Percentiles rank a stretch among this genome's conserved stretches.
These are phyloP conservation scores for Cryphonectria radicalis DNA, from an alignment of 2,329 filamentous ascomycete genomes.

Conservation along the genomic window DNA sequence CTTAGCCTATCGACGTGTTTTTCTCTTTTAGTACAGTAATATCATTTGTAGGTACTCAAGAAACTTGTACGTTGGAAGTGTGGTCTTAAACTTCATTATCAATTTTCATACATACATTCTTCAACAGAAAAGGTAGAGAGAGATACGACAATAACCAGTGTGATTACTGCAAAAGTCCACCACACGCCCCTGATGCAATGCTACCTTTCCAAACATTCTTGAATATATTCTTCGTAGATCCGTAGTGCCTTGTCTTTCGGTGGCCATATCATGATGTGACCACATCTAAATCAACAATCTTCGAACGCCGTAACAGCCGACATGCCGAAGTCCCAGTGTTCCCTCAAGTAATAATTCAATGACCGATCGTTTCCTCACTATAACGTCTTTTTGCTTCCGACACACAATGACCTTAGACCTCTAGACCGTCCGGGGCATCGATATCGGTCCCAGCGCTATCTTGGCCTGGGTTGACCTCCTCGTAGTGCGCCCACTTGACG, in stretches of 20 bases:
- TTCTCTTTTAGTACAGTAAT: too few species aligned
- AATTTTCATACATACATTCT: background rate
- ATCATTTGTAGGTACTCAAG: too few species aligned
- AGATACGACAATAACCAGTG: background rate
- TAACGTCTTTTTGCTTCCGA: background rate
- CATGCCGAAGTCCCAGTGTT: background rate
- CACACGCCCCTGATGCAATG: background rate
- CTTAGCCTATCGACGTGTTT: too few species aligned
- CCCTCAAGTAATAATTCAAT: too few species aligned
- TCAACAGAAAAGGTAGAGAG: background rate
- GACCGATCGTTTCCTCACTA: background rate
- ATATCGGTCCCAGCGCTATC: constrained; percentile 33
- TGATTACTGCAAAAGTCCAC: background rate
- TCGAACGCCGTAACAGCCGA: background rate
- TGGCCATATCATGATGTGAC: background rate
- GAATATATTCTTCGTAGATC: background rate
- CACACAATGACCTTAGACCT: background rate
- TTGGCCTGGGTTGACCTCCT: constrained; percentile 45
- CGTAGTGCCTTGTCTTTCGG: background rate
- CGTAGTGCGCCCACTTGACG: constrained; percentile 49
- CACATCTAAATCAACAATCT: background rate
- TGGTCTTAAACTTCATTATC: background rate
- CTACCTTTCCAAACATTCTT: background rate
- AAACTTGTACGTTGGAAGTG: too few species aligned
- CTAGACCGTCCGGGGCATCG: background rate